These are phyloP conservation scores for Pyrrhoderma noxium DNA, from an alignment of 1,284 basidiomycete species.

Conservation along the genomic window DNA sequence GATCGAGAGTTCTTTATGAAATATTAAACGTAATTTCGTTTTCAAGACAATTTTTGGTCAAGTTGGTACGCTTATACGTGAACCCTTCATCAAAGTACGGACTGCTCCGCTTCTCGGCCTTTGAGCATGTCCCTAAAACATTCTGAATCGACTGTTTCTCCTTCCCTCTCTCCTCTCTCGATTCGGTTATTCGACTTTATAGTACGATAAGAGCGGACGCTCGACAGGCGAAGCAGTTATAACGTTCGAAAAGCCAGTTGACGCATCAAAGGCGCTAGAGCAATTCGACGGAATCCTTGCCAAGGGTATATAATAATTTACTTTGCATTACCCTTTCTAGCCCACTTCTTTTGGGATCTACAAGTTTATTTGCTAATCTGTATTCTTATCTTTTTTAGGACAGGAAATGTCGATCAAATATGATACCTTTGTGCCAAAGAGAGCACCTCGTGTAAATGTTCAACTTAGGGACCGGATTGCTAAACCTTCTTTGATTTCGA, in stretches of 20 bases:
- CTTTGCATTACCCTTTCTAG: conserved; percentile 7
- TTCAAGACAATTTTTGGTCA: conserved; percentile 77
- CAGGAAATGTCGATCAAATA: conserved; percentile 76
- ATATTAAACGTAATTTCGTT: conserved; percentile 13
- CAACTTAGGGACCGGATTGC: conserved; percentile 54
- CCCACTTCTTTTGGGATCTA: conserved; percentile 11
- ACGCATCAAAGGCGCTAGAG: conserved; percentile 81
- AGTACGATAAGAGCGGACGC: conserved; percentile 96
- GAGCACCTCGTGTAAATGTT: too few relatives aligned
- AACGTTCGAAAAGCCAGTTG: conserved; percentile 70
- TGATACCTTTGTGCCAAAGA: conserved; percentile 28
- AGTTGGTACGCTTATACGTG: conserved; percentile 85
- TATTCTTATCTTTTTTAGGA: conserved; percentile 35
- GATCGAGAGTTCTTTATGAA: neutral
- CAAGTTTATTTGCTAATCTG: neutral
- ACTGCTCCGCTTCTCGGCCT: conserved; percentile 36
- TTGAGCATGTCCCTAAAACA: conserved; percentile 51
- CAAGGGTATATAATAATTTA: conserved; percentile 63
- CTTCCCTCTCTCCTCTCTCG: conserved; percentile 24
- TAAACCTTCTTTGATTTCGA: conserved; percentile 53
- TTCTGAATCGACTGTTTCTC: conserved; percentile 22
- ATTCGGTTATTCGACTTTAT: conserved; percentile 30
- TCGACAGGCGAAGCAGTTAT: conserved; percentile 82
- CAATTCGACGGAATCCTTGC: conserved; percentile 86
- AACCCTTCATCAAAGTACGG: conserved; percentile 92